Percentiles rank a stretch among this genome's conserved stretches.
These are phyloP conservation scores for Leishmania aethiopica DNA, from an alignment of 208 protist species.

Conservation along the genomic window DNA sequence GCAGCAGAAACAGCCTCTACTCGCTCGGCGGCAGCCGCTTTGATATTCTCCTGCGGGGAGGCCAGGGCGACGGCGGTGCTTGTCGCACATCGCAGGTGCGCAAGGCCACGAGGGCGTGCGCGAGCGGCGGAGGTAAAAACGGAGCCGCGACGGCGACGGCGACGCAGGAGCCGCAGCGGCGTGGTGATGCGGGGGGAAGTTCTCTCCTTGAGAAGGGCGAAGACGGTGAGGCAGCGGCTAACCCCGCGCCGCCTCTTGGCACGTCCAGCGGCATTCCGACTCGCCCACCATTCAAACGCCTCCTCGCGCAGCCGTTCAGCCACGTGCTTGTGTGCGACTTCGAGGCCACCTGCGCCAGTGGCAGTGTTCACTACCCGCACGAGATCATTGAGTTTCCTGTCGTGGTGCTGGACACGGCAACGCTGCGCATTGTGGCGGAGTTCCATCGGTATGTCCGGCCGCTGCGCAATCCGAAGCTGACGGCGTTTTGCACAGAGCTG, in stretches of 20 bases:
- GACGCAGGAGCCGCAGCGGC: constrained; percentile 1
- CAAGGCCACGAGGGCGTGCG: constrained; percentile 33
- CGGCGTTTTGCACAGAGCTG: constrained; percentile 92
- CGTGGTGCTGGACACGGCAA: constrained; percentile 84
- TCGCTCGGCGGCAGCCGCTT: constrained; percentile 46
- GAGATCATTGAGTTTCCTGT: constrained; percentile 98
- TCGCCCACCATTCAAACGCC: constrained; percentile 34
- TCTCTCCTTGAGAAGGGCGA: not conserved
- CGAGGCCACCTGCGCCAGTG: constrained; percentile 89
- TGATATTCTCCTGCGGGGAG: constrained; percentile 51
- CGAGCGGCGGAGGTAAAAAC: constrained; percentile 13
- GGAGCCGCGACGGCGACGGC: no score
- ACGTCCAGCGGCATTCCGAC: constrained; percentile 35
- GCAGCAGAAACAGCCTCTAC: constrained; percentile 10
- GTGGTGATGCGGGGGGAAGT: not conserved
- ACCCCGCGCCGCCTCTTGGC: constrained; percentile 11
- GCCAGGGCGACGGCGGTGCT: constrained; percentile 17
- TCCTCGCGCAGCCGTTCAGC: constrained; percentile 81
- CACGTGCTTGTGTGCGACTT: constrained; percentile 94
- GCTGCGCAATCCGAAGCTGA: constrained; percentile 71
- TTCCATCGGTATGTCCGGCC: constrained; percentile 94
- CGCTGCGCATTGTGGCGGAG: constrained; percentile 68
- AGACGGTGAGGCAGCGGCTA: not conserved
- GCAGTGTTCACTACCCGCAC: constrained; percentile 71
- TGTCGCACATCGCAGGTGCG: constrained; percentile 39